Percentiles rank a stretch among this genome's conserved stretches.
Evolutionary conservation across 169 alveolate species (phyloP).

Genomic region (Plasmodium coatneyi): DNA sequence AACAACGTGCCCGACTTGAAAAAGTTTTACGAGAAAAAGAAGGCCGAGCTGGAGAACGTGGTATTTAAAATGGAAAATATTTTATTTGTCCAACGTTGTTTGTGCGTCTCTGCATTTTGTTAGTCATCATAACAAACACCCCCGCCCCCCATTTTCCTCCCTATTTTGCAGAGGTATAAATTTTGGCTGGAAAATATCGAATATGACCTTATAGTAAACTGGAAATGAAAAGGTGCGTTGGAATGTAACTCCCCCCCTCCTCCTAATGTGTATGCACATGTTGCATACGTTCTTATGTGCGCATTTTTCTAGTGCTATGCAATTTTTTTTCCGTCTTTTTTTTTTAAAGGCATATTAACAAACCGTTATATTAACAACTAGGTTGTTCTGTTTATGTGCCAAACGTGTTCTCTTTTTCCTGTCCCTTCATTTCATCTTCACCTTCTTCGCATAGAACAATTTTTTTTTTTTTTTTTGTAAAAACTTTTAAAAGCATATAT

Average conservation of each 20-base stretch:
- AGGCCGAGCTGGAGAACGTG: constrained; percentile 63
- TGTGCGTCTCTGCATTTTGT: not conserved
- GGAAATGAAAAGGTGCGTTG: constrained; percentile 16
- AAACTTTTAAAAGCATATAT: not conserved
- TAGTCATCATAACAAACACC: not conserved
- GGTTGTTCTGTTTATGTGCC: not conserved
- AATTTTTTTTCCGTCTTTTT: not conserved
- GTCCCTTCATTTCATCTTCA: not conserved
- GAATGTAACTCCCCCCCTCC: not conserved
- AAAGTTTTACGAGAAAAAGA: constrained; percentile 52
- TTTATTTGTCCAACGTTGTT: not conserved
- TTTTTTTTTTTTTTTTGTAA: not conserved
- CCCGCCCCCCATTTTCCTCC: not conserved
- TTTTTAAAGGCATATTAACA: not conserved
- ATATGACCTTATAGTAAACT: constrained; percentile 41
- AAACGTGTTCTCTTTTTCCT: not conserved
- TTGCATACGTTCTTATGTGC: not conserved
- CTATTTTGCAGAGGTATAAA: constrained; percentile 53
- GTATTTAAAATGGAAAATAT: constrained; percentile 17
- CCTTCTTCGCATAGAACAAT: constrained; percentile 4
- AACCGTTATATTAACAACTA: not conserved
- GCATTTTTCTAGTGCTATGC: not conserved
- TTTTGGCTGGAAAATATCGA: constrained; percentile 72
- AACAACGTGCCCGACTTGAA: constrained; percentile 37
- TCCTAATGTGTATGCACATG: not conserved